Evolutionary conservation across 768 basidiomycete genomes (phyloP).

Genomic region (Jaapia argillacea): DNA sequence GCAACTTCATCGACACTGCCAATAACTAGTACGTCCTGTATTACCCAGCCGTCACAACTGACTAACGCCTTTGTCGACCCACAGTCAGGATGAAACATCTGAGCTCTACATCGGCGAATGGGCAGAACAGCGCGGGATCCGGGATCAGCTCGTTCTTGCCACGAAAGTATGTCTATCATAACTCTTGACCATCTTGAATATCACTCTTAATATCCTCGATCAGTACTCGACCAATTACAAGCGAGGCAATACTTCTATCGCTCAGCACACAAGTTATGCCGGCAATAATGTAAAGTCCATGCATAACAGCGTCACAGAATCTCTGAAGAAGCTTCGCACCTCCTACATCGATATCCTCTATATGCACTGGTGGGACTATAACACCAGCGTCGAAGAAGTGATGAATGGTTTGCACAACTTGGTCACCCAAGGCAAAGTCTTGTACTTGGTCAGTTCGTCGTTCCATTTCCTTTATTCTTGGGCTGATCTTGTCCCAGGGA

Average conservation of each 20-base stretch:
- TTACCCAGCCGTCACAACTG: background rate
- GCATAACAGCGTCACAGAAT: conserved; percentile 26
- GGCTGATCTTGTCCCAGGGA: no score
- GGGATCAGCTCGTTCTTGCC: conserved; percentile 26
- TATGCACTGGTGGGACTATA: conserved; percentile 41
- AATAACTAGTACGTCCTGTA: conserved; percentile 21
- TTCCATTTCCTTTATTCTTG: background rate
- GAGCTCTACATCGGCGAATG: conserved; percentile 32
- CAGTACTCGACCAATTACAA: conserved; percentile 16
- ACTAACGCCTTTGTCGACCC: background rate
- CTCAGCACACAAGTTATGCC: conserved; percentile 19
- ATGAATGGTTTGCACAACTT: conserved; percentile 45
- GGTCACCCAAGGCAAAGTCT: conserved; percentile 38
- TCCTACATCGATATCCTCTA: conserved; percentile 38
- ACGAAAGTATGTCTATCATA: conserved; percentile 10
- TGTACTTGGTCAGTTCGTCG: conserved; percentile 24
- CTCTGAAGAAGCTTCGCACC: conserved; percentile 36
- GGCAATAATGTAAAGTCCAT: conserved; percentile 37
- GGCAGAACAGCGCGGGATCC: conserved; percentile 23
- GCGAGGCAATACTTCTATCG: conserved; percentile 10
- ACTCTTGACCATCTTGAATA: background rate
- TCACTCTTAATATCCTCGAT: background rate
- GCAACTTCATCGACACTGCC: conserved; percentile 25
- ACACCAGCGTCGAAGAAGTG: conserved; percentile 42
- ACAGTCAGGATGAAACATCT: conserved; percentile 15